These are phyloP conservation scores for Cryoendolithus antarcticus DNA, from an alignment of 2,329 filamentous ascomycete genomes.

Conservation along the genomic window DNA sequence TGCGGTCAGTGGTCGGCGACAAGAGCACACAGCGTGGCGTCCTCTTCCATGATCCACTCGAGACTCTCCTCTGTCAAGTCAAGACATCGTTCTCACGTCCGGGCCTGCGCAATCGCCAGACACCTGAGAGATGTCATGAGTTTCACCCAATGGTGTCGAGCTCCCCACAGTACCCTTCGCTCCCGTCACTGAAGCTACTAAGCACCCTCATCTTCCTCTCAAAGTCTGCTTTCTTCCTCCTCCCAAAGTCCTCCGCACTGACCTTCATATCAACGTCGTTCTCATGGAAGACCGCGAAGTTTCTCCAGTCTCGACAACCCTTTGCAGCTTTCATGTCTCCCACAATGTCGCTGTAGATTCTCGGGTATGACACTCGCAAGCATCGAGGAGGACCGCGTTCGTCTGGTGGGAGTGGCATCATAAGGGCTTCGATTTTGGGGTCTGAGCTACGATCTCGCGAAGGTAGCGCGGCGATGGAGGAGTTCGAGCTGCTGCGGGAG, in stretches of 20 bases:
- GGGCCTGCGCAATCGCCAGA: no score
- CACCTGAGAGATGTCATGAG: no score
- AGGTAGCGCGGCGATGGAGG: slow-evolving; percentile 20
- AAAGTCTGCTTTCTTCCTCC: slow-evolving; percentile 15
- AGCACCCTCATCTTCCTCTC: slow-evolving; percentile 15
- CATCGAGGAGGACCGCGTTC: slow-evolving; percentile 16
- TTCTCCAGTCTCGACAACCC: slow-evolving; percentile 22
- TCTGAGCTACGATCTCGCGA: slow-evolving; percentile 19
- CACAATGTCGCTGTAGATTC: slow-evolving; percentile 22
- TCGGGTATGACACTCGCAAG: slow-evolving; percentile 20
- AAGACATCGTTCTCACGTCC: no score
- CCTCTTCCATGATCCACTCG: no score
- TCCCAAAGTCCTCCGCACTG: slow-evolving; percentile 17
- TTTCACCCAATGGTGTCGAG: no score
- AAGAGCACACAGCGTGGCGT: no score
- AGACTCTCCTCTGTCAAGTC: no score
- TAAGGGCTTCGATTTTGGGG: slow-evolving; percentile 21
- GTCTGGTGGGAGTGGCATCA: slow-evolving; percentile 21
- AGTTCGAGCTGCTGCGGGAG: slow-evolving; percentile 20
- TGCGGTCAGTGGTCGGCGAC: no score
- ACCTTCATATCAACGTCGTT: slow-evolving; percentile 21
- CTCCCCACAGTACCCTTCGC: no score
- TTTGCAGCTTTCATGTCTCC: slow-evolving; percentile 19
- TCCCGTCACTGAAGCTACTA: slow-evolving; percentile 11
- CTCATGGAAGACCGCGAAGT: slow-evolving; percentile 20